phyloP scores from a whole-genome alignment of 2,329 filamentous ascomycete species.

The Alternaria novae-zelandiae region DNA sequence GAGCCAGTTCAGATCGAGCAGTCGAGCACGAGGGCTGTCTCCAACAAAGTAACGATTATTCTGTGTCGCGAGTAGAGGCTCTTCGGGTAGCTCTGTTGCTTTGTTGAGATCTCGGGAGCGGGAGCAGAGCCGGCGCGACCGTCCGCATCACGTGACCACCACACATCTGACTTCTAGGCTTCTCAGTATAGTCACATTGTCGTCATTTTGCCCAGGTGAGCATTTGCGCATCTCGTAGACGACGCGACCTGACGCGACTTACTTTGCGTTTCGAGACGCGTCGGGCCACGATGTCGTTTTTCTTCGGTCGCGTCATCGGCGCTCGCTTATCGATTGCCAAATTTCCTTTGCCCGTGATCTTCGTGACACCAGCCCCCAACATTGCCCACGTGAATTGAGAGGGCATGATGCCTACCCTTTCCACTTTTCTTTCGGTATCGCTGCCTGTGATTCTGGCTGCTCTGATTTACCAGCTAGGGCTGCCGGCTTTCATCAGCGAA shows the following conservation, averaged over 20 bases:
- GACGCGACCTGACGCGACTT: neutral
- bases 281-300: neutral
- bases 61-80: neutral
- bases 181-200: neutral
- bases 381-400: neutral
- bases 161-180: neutral
- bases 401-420: slow-evolving; percentile 30
- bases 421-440: slow-evolving; percentile 28
- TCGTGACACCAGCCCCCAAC: neutral
- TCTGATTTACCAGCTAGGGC: slow-evolving; percentile 37
- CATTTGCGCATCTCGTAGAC: neutral
- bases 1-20: neutral
- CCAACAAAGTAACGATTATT: neutral
- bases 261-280: neutral
- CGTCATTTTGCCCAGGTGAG: neutral
- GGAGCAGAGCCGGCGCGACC: neutral
- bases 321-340: slow-evolving; percentile 8
- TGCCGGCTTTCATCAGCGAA: slow-evolving; percentile 24
- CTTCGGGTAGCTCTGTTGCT: neutral
- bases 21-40: neutral
- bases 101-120: neutral
- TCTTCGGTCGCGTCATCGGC: neutral
- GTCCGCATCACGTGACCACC: neutral
- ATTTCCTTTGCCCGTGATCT: neutral
- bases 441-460: slow-evolving; percentile 34